Evolutionary conservation across 1,139 yeast genomes (phyloP).

Genomic region (Blastobotrys apis): DNA sequence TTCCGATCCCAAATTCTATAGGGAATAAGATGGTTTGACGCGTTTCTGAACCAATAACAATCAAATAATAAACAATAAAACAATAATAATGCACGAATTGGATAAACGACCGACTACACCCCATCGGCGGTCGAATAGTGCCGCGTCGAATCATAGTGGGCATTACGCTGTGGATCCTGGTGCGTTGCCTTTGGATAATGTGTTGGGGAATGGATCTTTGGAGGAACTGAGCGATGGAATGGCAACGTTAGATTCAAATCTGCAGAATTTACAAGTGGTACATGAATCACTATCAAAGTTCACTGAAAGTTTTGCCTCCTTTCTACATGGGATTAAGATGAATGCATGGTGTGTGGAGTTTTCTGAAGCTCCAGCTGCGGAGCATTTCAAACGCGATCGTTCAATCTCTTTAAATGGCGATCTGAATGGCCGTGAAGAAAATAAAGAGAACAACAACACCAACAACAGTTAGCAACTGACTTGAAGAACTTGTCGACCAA

Average conservation of each 20-base stretch:
- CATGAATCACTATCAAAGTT: slow-evolving; percentile 51
- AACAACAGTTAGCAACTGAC: slow-evolving; percentile 20
- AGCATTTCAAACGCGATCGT: slow-evolving; percentile 26
- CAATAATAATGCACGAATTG: no score
- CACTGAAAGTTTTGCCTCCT: slow-evolving; percentile 61
- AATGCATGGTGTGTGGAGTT: slow-evolving; percentile 71
- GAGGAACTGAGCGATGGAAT: slow-evolving; percentile 49
- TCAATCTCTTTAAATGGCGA: slow-evolving; percentile 13
- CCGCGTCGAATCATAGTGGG: slow-evolving; percentile 23
- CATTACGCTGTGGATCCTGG: slow-evolving; percentile 23
- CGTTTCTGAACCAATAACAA: no score
- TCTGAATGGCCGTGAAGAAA: slow-evolving; percentile 8
- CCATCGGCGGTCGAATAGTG: slow-evolving; percentile 27
- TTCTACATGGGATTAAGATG: slow-evolving; percentile 58
- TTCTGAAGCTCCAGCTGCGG: slow-evolving; percentile 41
- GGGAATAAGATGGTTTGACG: no score
- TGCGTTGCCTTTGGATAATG: slow-evolving; percentile 22
- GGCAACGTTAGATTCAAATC: slow-evolving; percentile 50
- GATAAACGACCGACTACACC: slow-evolving; percentile 33
- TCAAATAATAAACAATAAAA: no score
- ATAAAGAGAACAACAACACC: slow-evolving; percentile 15
- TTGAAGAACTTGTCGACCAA: slow-evolving; percentile 20
- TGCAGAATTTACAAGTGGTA: slow-evolving; percentile 45
- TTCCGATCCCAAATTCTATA: no score
- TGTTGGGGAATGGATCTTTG: slow-evolving; percentile 26